Percentiles rank a stretch among this genome's conserved stretches.
phyloP scores from a whole-genome alignment of 73 alveolate species.

The Tetrahymena elliotti region DNA sequence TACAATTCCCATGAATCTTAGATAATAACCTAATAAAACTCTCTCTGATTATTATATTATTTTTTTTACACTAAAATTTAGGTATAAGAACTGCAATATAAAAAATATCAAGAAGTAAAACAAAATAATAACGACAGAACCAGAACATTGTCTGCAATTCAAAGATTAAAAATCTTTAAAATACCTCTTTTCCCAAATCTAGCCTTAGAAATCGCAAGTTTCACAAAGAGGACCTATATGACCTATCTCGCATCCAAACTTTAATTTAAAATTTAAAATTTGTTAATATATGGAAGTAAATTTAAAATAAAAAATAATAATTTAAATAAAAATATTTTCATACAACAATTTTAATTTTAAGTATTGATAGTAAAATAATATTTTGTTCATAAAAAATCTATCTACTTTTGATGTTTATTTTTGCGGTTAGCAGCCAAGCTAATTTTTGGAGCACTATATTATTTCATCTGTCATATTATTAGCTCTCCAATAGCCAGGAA shows the following conservation, averaged over 20 bases:
- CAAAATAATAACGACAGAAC: neutral
- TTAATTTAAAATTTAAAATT: neutral
- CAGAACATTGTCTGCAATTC: neutral
- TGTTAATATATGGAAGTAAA: too few species aligned
- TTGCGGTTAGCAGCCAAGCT: neutral
- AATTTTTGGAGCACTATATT: neutral
- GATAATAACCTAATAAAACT: neutral
- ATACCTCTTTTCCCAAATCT: neutral
- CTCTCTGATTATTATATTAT: neutral
- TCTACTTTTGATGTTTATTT: neutral
- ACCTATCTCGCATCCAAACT: neutral
- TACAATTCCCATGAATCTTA: neutral
- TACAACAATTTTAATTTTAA: too few species aligned
- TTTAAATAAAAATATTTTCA: too few species aligned
- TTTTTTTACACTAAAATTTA: neutral
- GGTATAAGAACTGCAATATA: neutral
- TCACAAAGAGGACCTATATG: neutral
- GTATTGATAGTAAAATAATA: too few species aligned
- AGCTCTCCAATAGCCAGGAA: neutral
- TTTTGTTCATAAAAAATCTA: too few species aligned
- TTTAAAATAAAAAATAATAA: too few species aligned
- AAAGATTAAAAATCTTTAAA: neutral
- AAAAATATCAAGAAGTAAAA: neutral
- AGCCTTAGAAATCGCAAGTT: neutral
- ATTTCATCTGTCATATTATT: neutral